A percentile compares a stretch with the other conserved stretches of the same genome.
Evolutionary conservation across 2,329 filamentous ascomycete species (phyloP).

Genomic region (Microsporum audouinii): DNA sequence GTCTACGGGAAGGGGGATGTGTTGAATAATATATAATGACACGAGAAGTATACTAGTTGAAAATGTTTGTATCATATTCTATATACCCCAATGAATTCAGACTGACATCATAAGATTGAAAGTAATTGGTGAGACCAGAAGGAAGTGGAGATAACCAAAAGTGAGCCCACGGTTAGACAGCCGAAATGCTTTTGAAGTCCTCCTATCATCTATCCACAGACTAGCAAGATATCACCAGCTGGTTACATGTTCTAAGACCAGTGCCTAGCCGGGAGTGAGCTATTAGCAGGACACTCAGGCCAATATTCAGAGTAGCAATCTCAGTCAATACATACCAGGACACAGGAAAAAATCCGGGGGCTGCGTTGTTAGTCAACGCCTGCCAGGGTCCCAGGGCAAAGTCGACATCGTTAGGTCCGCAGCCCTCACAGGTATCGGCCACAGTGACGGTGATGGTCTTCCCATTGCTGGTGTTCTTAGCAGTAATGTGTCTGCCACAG

Average conservation of each 20-base stretch:
- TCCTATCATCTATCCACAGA: too few relatives aligned
- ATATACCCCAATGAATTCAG: too few relatives aligned
- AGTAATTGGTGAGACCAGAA: too few relatives aligned
- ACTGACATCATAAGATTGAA: too few relatives aligned
- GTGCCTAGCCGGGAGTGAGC: background rate
- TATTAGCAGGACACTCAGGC: background rate
- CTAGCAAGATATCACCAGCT: background rate
- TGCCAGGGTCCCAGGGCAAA: slow-evolving; percentile 14
- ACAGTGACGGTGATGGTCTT: slow-evolving; percentile 7
- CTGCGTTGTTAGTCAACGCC: slow-evolving; percentile 7
- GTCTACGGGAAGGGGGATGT: too few relatives aligned
- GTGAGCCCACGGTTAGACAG: too few relatives aligned
- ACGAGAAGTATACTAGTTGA: too few relatives aligned
- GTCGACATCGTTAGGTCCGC: slow-evolving; percentile 13
- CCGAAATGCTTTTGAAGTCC: too few relatives aligned
- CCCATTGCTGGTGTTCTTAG: slow-evolving; percentile 10
- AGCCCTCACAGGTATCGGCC: slow-evolving; percentile 11
- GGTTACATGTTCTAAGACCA: background rate
- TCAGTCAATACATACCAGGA: slow-evolving; percentile 7
- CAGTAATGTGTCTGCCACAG: slow-evolving; percentile 9
- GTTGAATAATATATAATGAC: too few relatives aligned
- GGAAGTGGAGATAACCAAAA: too few relatives aligned
- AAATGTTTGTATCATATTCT: too few relatives aligned
- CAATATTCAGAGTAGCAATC: background rate
- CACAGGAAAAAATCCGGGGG: slow-evolving; percentile 9